Conservation (phyloP, 257 asterid genomes). For the Ilex aquifolium region DNA sequence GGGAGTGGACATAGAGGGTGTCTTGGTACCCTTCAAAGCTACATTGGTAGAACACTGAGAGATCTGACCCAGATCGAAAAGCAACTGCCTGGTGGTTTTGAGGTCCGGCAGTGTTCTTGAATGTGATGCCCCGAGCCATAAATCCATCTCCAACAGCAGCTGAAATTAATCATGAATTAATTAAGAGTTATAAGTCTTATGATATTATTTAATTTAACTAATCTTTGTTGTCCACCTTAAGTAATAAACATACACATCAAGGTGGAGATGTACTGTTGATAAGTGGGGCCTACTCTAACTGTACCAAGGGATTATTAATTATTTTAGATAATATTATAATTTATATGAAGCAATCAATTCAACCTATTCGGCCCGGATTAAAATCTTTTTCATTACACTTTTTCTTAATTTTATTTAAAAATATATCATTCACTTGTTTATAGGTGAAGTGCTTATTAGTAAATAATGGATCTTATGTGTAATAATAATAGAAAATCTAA, state of each 20-base stretch:
- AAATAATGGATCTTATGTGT: no score
- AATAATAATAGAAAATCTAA: no score
- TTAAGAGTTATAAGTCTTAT: no score
- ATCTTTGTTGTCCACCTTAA: background rate
- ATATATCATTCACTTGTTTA: no score
- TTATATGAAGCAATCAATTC: no score
- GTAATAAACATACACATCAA: background rate
- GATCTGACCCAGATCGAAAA: background rate
- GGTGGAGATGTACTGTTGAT: background rate
- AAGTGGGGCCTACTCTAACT: background rate
- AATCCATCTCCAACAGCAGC: background rate
- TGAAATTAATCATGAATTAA: background rate
- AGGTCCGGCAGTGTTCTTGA: background rate
- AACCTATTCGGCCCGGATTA: no score
- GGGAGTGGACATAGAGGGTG: background rate
- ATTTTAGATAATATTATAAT: no score
- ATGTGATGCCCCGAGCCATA: conserved; percentile 1
- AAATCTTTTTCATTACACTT: no score
- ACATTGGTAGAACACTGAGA: conserved; percentile 1
- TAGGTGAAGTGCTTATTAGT: no score
- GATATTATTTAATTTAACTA: background rate
- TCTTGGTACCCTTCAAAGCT: conserved; percentile 4
- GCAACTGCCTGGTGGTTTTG: background rate
- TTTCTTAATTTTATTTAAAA: no score
- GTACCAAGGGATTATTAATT: background rate